phyloP scores from a whole-genome alignment of 2,329 filamentous ascomycete genomes.

The Penicillium sp. region DNA sequence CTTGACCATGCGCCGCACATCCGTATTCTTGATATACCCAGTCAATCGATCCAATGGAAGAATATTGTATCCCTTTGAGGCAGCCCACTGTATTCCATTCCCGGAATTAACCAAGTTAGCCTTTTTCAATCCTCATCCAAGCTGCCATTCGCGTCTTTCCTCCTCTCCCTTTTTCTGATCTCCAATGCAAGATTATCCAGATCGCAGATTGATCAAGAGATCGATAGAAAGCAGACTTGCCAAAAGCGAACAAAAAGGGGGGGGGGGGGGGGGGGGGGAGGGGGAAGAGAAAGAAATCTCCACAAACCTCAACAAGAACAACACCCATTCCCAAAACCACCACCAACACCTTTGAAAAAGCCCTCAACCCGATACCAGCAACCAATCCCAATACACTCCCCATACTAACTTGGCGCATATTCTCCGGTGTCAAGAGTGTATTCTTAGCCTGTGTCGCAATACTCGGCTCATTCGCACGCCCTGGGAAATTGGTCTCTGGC shows the following conservation, averaged over 20 bases:
- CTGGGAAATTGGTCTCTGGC: too few species aligned
- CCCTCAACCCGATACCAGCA: conserved; percentile 38
- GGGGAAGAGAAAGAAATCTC: background rate
- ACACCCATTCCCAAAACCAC: conserved; percentile 41
- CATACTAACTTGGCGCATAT: conserved; percentile 41
- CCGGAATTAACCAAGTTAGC: too few species aligned
- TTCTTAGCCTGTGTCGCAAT: conserved; percentile 4
- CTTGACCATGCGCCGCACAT: conserved; percentile 35
- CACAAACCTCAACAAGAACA: conserved; percentile 39
- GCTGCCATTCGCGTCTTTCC: too few species aligned
- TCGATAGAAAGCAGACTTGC: too few species aligned
- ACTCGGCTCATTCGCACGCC: conserved; percentile 17
- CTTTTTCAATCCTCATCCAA: background rate
- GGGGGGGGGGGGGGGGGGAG: too few species aligned
- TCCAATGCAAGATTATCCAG: too few species aligned
- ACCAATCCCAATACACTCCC: conserved; percentile 42
- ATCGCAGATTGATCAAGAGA: too few species aligned
- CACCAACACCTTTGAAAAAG: conserved; percentile 41
- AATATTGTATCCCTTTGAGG: conserved; percentile 43
- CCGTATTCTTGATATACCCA: conserved; percentile 36
- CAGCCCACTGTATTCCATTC: conserved; percentile 33
- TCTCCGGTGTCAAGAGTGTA: conserved; percentile 28
- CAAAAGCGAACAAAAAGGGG: too few species aligned
- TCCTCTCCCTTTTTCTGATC: too few species aligned
- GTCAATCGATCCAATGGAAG: conserved; percentile 39